Evolutionary conservation across 2,329 filamentous ascomycete species (phyloP).

Genomic region (Cytospora leucostoma): DNA sequence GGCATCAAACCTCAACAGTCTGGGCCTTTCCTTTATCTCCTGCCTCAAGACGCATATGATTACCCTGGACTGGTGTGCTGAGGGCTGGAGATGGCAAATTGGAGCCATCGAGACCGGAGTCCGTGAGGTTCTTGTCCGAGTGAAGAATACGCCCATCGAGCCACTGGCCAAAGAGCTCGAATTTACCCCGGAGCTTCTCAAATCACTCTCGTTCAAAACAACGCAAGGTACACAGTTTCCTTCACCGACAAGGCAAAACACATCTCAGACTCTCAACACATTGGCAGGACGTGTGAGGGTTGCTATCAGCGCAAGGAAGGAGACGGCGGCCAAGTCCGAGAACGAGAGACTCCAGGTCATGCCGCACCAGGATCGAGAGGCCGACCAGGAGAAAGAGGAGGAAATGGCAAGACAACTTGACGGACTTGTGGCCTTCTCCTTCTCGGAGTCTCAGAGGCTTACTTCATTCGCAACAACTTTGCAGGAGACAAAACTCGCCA

Average conservation of each 20-base stretch:
- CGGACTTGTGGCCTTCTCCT: not conserved
- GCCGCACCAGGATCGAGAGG: not conserved
- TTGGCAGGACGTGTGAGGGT: too few relatives aligned
- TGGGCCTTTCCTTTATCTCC: not conserved
- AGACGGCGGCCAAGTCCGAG: too few relatives aligned
- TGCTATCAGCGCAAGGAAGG: too few relatives aligned
- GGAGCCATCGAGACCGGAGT: not conserved
- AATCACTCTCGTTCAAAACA: not conserved
- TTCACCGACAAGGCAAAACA: too few relatives aligned
- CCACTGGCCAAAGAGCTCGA: not conserved
- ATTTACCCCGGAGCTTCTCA: not conserved
- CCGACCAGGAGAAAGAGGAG: not conserved
- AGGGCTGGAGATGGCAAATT: constrained; percentile 3
- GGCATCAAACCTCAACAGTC: not conserved
- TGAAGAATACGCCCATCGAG: not conserved
- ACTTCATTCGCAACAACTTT: not conserved
- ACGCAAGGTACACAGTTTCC: too few relatives aligned
- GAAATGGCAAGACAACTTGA: not conserved
- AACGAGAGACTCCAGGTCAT: too few relatives aligned
- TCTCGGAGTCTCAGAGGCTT: constrained; percentile 3
- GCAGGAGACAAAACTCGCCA: constrained; percentile 1
- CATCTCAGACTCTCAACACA: too few relatives aligned
- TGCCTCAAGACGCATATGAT: constrained; percentile 5
- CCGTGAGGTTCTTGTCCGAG: not conserved
- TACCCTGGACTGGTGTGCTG: constrained; percentile 5